Evolutionary conservation across 192 early-diverging fungal genomes (phyloP).

Genomic region (Rhizophagus clarus): DNA sequence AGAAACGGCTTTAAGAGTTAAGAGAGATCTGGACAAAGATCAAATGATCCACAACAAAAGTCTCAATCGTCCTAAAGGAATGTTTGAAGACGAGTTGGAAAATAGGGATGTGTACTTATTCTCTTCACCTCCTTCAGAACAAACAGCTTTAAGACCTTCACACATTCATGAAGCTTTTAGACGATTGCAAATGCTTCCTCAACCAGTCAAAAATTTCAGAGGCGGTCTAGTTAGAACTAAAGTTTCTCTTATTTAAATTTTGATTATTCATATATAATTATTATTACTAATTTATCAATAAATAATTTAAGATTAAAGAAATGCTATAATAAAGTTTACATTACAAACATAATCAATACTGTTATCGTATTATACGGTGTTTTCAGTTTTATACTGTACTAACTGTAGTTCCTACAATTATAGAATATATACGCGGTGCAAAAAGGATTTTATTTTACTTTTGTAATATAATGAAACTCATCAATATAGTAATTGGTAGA

Average conservation of each 20-base stretch:
- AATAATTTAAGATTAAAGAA: no score
- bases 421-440: no score
- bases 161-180: slow-evolving; percentile 97
- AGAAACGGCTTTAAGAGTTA: slow-evolving; percentile 81
- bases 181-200: slow-evolving; percentile 72
- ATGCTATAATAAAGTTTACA: no score
- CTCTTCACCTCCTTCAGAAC: slow-evolving; percentile 74
- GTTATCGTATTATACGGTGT: no score
- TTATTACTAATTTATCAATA: no score
- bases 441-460: no score
- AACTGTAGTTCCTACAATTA: no score
- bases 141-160: slow-evolving; percentile 76
- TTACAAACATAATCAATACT: no score
- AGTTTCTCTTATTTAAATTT: slow-evolving; percentile 66
- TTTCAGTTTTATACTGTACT: no score
- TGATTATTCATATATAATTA: neutral
- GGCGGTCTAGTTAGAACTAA: slow-evolving; percentile 74
- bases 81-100: slow-evolving; percentile 19
- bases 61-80: slow-evolving; percentile 9
- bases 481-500: no score
- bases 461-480: no score
- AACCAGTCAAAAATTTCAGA: slow-evolving; percentile 76
- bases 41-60: slow-evolving; percentile 39
- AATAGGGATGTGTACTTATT: slow-evolving; percentile 58
- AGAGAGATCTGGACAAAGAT: slow-evolving; percentile 59